Percentiles rank a stretch among this genome's conserved stretches.
These are phyloP conservation scores for Coniochaeta hoffmannii DNA, from an alignment of 2,329 filamentous ascomycete species.

Conservation along the genomic window DNA sequence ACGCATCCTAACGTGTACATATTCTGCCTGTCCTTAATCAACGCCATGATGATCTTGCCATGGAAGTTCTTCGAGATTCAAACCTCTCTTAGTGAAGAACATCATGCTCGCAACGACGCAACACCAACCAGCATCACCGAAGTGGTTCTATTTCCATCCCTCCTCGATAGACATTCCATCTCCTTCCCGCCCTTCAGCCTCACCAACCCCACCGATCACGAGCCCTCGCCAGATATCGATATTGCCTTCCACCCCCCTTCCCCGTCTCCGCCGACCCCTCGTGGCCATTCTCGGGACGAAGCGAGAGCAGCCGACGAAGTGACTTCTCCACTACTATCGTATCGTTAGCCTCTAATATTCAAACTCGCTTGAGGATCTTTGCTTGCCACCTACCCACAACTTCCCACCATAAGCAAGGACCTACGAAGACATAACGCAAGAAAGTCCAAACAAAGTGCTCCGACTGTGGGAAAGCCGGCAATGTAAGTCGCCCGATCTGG, in stretches of 20 bases:
- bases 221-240: background rate
- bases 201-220: background rate
- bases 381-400: background rate
- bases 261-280: background rate
- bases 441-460: too few species aligned
- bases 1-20: background rate
- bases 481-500: background rate
- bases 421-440: too few species aligned
- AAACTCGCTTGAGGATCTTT: background rate
- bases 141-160: background rate
- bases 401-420: background rate
- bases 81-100: too few species aligned
- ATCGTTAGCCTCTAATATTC: background rate
- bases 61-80: background rate
- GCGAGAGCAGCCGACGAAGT: background rate
- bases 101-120: background rate
- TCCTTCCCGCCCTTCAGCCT: background rate
- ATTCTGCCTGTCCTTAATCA: background rate
- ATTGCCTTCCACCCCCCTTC: background rate
- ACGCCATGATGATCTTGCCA: background rate
- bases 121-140: background rate
- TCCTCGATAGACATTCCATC: background rate
- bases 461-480: background rate
- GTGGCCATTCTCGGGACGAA: slow-evolving; percentile 2
- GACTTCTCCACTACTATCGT: background rate